phyloP scores from a whole-genome alignment of 139 green algal genomes.

The Deuterostichococcus epilithicus region DNA sequence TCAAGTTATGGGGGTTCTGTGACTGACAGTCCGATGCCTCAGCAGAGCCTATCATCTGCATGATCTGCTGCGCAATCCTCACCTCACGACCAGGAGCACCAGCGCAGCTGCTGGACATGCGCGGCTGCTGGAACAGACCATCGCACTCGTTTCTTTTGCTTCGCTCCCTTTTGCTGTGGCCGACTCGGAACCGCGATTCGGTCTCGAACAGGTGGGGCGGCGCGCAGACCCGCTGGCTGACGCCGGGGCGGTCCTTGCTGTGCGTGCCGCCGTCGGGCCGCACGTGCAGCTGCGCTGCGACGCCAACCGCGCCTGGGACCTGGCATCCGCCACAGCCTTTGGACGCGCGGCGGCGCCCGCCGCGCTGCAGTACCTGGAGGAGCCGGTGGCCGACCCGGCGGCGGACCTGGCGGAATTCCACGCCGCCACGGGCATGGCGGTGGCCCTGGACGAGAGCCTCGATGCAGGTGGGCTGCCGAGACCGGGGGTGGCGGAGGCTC shows the following conservation, averaged over 20 bases:
- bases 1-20: too few relatives aligned
- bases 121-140: too few relatives aligned
- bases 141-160: too few relatives aligned
- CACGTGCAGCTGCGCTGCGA: slow-evolving; percentile 73
- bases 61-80: too few relatives aligned
- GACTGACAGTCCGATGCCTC: too few relatives aligned
- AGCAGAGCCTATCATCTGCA: too few relatives aligned
- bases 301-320: slow-evolving; percentile 83
- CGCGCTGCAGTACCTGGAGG: slow-evolving; percentile 74
- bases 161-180: too few relatives aligned
- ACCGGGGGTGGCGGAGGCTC: too few relatives aligned
- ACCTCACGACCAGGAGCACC: not conserved
- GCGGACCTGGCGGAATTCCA: slow-evolving; percentile 59
- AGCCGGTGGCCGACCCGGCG: slow-evolving; percentile 58
- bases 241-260: slow-evolving; percentile 54
- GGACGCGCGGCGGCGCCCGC: slow-evolving; percentile 11
- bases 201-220: slow-evolving; percentile 58
- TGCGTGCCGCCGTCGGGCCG: slow-evolving; percentile 59
- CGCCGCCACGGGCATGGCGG: slow-evolving; percentile 42
- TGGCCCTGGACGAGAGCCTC: slow-evolving; percentile 84
- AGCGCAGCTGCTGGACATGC: slow-evolving; percentile 14
- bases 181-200: too few relatives aligned
- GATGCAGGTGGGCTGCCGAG: slow-evolving; percentile 40
- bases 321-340: slow-evolving; percentile 65
- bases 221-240: slow-evolving; percentile 56